Evolutionary conservation across 2,329 filamentous ascomycete genomes (phyloP).

Genomic region (Aspergillus arachidicola): DNA sequence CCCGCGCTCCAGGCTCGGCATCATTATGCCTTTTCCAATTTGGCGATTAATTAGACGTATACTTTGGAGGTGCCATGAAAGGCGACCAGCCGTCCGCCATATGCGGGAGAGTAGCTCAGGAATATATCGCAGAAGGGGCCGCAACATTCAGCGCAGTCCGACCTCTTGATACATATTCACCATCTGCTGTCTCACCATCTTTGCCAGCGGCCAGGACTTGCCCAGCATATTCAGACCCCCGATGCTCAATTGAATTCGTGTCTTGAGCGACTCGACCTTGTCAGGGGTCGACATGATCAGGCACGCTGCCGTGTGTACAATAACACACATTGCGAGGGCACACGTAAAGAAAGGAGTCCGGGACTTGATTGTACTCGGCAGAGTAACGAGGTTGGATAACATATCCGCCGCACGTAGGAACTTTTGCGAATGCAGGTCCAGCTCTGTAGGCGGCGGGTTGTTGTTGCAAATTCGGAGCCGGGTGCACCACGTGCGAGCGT

Average conservation of each 20-base stretch:
- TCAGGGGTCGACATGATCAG: conserved; percentile 45
- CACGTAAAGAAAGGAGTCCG: conserved; percentile 82
- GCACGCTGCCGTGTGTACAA: conserved; percentile 76
- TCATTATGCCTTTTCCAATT: background rate
- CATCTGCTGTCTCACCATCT: conserved; percentile 30
- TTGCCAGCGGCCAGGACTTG: conserved; percentile 35
- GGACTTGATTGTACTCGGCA: conserved; percentile 55
- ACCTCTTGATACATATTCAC: conserved; percentile 25
- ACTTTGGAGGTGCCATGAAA: background rate
- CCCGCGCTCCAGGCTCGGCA: background rate
- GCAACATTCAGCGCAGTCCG: conserved; percentile 47
- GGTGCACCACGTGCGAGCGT: conserved; percentile 21
- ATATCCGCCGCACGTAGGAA: conserved; percentile 75
- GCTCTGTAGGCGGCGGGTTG: conserved; percentile 5
- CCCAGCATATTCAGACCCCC: conserved; percentile 32
- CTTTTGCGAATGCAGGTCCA: conserved; percentile 66
- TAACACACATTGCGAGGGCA: conserved; percentile 70
- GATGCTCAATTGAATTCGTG: conserved; percentile 33
- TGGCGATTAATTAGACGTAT: background rate
- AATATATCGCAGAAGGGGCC: conserved; percentile 44
- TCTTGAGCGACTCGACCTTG: conserved; percentile 28
- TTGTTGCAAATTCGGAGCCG: conserved; percentile 11
- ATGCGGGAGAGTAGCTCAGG: background rate
- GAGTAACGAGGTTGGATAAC: conserved; percentile 71
- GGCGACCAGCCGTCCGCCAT: background rate